Evolutionary conservation across 495 filamentous ascomycete species (phyloP).

Genomic region (Astrothelium subdiscretum): DNA sequence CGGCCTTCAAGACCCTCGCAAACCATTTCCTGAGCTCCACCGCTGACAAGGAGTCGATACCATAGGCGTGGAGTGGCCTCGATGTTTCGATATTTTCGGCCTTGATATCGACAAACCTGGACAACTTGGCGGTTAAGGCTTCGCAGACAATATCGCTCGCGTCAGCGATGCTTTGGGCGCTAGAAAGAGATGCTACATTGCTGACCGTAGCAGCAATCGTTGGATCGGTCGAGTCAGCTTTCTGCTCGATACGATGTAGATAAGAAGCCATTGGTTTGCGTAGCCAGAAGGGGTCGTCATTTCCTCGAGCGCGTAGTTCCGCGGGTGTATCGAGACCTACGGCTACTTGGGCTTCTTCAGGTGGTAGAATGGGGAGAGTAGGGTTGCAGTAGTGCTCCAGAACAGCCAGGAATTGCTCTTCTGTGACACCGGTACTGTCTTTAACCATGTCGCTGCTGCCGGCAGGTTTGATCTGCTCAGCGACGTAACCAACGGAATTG

Average conservation of each 20-base stretch:
- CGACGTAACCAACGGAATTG: slow-evolving; percentile 3
- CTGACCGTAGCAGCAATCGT: no score
- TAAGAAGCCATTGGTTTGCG: no score
- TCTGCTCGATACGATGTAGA: no score
- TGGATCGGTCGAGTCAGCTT: no score
- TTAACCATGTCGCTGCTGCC: background rate
- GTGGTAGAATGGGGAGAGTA: background rate
- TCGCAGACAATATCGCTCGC: background rate
- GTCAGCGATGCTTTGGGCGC: background rate
- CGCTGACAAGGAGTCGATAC: background rate
- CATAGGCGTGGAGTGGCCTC: background rate
- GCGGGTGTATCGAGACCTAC: background rate
- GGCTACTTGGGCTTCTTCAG: background rate
- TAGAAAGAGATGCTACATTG: no score
- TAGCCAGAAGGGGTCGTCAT: no score
- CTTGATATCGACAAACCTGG: background rate
- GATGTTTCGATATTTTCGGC: background rate
- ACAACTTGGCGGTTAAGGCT: background rate
- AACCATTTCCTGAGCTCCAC: background rate
- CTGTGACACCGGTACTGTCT: background rate
- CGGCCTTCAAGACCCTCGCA: background rate
- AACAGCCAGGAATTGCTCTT: background rate
- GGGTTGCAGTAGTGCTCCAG: background rate
- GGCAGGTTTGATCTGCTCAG: background rate
- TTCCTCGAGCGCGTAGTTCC: background rate